Conservation (phyloP, 257 asterid genomes). For the Gentiana macrophylla region DNA sequence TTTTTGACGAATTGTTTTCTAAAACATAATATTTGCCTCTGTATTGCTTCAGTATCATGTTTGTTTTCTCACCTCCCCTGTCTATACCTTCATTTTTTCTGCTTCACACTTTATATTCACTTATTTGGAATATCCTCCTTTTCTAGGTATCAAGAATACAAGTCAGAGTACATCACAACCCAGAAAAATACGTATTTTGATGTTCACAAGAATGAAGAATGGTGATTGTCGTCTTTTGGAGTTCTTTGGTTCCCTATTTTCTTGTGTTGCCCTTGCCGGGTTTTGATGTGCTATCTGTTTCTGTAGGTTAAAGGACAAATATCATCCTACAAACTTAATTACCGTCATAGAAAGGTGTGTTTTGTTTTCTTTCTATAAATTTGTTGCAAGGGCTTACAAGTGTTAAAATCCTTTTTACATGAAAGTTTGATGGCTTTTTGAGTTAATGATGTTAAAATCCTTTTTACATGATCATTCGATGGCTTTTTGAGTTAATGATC, state of each 20-base stretch:
- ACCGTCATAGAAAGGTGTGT: conserved; percentile 78
- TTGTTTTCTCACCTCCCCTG: too few species aligned
- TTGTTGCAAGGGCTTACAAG: not conserved
- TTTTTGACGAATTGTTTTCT: conserved; percentile 11
- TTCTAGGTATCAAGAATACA: conserved; percentile 89
- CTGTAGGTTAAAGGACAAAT: conserved; percentile 91
- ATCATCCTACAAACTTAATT: conserved; percentile 83
- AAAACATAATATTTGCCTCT: not conserved
- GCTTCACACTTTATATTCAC: conserved; percentile 6
- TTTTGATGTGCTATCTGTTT: conserved; percentile 16
- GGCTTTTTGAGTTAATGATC: not conserved
- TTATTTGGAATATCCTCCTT: not conserved
- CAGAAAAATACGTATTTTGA: conserved; percentile 75
- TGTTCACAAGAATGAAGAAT: conserved; percentile 89
- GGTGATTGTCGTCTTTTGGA: conserved; percentile 33
- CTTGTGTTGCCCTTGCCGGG: not conserved
- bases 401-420: not conserved
- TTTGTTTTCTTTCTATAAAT: conserved; percentile 6
- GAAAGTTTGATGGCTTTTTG: not conserved
- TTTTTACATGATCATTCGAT: not conserved
- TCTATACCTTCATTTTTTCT: not conserved
- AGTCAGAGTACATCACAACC: conserved; percentile 72
- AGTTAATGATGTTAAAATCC: not conserved
- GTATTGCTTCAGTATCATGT: not conserved
- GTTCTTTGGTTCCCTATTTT: conserved; percentile 3